Evolutionary conservation across 306 rosid genomes (phyloP).

Genomic region (Medicago truncatula): DNA sequence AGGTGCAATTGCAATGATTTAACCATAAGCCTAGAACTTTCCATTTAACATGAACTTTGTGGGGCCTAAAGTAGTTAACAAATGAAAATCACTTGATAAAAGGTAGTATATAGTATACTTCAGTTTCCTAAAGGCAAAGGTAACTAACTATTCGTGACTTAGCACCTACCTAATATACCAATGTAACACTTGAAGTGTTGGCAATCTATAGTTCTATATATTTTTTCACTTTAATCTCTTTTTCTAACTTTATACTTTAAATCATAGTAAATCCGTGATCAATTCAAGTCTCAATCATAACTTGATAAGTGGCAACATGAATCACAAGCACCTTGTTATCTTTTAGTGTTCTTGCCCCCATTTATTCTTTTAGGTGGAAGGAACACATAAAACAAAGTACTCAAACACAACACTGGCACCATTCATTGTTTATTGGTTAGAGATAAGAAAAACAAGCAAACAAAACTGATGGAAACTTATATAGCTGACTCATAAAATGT

Average conservation of each 20-base stretch:
- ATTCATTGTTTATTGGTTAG: conserved; percentile 11
- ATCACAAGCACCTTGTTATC: conserved; percentile 23
- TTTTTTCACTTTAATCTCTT: conserved; percentile 1
- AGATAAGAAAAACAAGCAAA: conserved; percentile 25
- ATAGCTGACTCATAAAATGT: background rate
- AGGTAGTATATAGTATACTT: background rate
- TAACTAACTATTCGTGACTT: conserved; percentile 31
- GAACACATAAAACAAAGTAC: conserved; percentile 15
- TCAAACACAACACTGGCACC: background rate
- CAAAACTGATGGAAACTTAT: conserved; percentile 7
- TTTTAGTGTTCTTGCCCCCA: background rate
- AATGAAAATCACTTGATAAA: conserved; percentile 12
- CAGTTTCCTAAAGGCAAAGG: conserved; percentile 24
- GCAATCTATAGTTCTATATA: conserved; percentile 14
- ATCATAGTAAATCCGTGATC: conserved; percentile 42
- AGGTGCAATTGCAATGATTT: conserved; percentile 37
- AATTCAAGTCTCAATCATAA: conserved; percentile 31
- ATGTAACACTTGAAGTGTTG: conserved; percentile 8
- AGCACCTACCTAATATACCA: conserved; percentile 7
- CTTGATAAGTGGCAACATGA: conserved; percentile 30
- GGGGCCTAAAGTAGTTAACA: conserved; percentile 44
- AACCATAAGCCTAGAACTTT: conserved; percentile 34
- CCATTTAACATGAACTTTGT: conserved; percentile 26
- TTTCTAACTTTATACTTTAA: conserved; percentile 29
- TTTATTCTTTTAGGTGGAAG: background rate